Evolutionary conservation across 331 rosid species (phyloP), one percentile per base, ranked within the genome.

Genomic region (Spiraea crenata): DNA sequence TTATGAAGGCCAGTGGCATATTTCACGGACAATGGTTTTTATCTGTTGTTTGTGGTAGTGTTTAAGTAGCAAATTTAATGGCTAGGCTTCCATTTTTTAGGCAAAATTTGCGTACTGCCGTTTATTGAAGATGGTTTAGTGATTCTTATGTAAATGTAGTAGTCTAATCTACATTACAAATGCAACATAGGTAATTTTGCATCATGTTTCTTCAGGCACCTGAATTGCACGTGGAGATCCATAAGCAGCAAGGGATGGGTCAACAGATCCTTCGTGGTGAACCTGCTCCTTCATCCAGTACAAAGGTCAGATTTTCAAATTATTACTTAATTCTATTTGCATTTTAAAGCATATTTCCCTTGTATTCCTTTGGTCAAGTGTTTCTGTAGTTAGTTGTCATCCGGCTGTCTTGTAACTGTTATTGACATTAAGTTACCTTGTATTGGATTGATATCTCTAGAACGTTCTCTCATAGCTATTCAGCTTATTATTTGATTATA

Each of bases 151-250:
- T 47, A 37, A 17, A 2, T 25, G 11, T 56, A 56, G 38, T 37
- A 37, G 20, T 60, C 15, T 65, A 16, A 7, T 65, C 17, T 64
- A 25, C 38, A 3, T 25, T 64, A 16, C 55, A 45, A 70, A 56
- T 57, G 74, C 55, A 15, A 56, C 65, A 5, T 5, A 31, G 56
- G n/a, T 72, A 12, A 72, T 41, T 67, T n/a, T 69, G 68, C 60
- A 56, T 57, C 58, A 17, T 82, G 70, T 71, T 44, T 60, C 49
- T 54, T 3, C 57, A 92, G 96, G 96, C 93, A n/a, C 87, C 92
- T 3, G 90, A 83, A 44, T 81, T 92, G 78, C 93, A 92, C 84
- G 71, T 74, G 79, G 92, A 92, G 82, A 69, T 92, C 78, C 96
- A 87, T 74, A 89, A 76, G 80, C 76, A 65, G 80, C 76, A 65